Conservation (phyloP, 2,329 filamentous ascomycete species). For the Parastagonospora nodorum region DNA sequence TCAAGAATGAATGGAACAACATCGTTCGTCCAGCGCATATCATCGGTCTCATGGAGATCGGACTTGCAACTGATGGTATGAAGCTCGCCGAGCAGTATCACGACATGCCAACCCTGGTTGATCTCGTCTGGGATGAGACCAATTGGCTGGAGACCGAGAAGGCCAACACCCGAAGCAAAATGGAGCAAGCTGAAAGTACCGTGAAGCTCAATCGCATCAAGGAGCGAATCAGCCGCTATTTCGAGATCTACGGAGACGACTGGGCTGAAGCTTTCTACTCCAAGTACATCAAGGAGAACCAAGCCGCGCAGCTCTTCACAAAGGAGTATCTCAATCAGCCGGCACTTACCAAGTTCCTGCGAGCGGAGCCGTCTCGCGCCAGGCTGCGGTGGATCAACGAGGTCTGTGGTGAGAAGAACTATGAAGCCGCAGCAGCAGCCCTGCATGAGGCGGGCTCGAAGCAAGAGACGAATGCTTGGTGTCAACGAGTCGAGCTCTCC, state of each 20-base stretch:
- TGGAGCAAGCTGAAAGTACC: constrained; percentile 40
- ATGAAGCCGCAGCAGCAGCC: constrained; percentile 71
- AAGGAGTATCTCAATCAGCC: constrained; percentile 70
- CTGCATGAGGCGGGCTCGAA: constrained; percentile 72
- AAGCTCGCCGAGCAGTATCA: constrained; percentile 65
- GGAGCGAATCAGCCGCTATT: constrained; percentile 55
- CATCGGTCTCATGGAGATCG: constrained; percentile 53
- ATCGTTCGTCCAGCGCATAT: constrained; percentile 50
- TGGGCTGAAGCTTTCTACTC: constrained; percentile 82
- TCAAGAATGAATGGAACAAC: constrained; percentile 50
- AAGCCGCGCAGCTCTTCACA: constrained; percentile 61
- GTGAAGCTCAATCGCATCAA: constrained; percentile 52
- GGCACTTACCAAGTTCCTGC: constrained; percentile 78
- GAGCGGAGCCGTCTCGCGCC: constrained; percentile 70
- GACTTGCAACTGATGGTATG: constrained; percentile 63
- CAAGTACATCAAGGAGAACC: constrained; percentile 67
- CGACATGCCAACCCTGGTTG: constrained; percentile 67
- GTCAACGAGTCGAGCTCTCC: constrained; percentile 89
- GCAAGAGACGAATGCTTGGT: constrained; percentile 83
- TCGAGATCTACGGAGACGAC: constrained; percentile 66
- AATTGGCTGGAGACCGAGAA: constrained; percentile 46
- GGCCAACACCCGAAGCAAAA: constrained; percentile 36
- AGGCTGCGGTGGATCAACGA: constrained; percentile 97
- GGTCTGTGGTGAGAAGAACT: constrained; percentile 75
- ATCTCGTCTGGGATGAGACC: constrained; percentile 53